A percentile compares a stretch with the other conserved stretches of the same genome.
Evolutionary conservation across 805 yeast species (phyloP).

Genomic region (Saccharomycopsis amapae): DNA sequence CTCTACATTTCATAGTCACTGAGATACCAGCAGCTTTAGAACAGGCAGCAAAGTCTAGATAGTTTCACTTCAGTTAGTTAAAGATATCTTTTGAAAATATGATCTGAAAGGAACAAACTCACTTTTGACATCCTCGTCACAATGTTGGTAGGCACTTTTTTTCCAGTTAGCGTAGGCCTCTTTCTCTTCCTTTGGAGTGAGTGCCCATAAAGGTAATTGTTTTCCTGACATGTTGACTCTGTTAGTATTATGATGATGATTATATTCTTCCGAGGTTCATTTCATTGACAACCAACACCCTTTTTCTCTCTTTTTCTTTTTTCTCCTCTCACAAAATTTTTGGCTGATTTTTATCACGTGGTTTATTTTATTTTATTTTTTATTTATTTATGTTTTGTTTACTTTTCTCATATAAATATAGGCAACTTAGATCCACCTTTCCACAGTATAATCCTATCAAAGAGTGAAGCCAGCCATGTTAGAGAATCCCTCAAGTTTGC

Average conservation of each 20-base stretch:
- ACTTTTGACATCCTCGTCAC: constrained; percentile 63
- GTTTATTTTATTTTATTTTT: too few relatives aligned
- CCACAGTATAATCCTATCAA: not conserved
- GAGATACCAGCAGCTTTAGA: constrained; percentile 55
- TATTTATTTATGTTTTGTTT: not conserved
- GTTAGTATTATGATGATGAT: too few relatives aligned
- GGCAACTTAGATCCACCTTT: not conserved
- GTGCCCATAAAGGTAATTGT: constrained; percentile 66
- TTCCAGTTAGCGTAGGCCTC: constrained; percentile 67
- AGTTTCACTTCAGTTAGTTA: not conserved
- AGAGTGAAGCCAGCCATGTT: constrained; percentile 4
- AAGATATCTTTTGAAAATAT: not conserved
- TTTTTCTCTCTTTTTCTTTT: too few relatives aligned
- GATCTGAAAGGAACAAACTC: constrained; percentile 37
- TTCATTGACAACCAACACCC: not conserved
- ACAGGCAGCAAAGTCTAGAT: constrained; percentile 52
- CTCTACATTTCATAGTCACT: constrained; percentile 59
- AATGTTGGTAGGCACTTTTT: constrained; percentile 52
- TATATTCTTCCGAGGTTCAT: not conserved
- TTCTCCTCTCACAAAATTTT: not conserved
- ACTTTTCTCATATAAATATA: too few relatives aligned
- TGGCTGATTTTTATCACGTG: not conserved
- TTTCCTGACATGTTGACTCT: too few relatives aligned
- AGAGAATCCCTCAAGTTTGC: constrained; percentile 24
- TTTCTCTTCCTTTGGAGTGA: constrained; percentile 71